Evolutionary conservation across 495 filamentous ascomycete species (phyloP).

Genomic region (Aspergillus saccharolyticus): DNA sequence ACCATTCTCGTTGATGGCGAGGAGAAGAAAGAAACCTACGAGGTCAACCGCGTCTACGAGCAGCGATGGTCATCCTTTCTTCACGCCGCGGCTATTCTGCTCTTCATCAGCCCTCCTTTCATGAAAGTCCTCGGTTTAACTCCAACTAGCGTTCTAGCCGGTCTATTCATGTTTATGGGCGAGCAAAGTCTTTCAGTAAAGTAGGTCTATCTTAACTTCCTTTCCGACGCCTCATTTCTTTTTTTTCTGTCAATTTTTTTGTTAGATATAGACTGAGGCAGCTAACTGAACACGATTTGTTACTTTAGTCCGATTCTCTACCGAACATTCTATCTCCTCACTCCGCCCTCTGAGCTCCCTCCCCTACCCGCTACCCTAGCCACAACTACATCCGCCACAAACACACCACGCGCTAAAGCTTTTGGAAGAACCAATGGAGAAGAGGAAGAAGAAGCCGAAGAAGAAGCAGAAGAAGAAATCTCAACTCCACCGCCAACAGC

Average conservation of each 20-base stretch:
- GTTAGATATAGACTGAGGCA: too few species aligned
- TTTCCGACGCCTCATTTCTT: too few species aligned
- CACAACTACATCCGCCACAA: conserved; percentile 25
- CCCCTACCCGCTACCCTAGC: conserved; percentile 33
- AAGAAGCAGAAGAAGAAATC: conserved; percentile 4
- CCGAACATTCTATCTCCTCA: conserved; percentile 59
- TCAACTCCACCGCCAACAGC: conserved; percentile 9
- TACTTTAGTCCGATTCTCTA: conserved; percentile 59
- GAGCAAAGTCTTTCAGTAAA: conserved; percentile 67
- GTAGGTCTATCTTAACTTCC: conserved; percentile 24
- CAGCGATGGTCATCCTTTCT: conserved; percentile 65
- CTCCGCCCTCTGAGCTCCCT: conserved; percentile 61
- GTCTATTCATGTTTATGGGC: conserved; percentile 69
- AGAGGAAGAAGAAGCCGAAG: background rate
- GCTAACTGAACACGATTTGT: too few species aligned
- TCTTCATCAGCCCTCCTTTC: conserved; percentile 61
- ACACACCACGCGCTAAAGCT: too few species aligned
- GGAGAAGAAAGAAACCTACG: conserved; percentile 35
- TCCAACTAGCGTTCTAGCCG: conserved; percentile 63
- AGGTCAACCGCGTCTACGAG: conserved; percentile 55
- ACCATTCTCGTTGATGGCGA: conserved; percentile 33
- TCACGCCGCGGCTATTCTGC: conserved; percentile 56
- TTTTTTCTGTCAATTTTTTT: too few species aligned
- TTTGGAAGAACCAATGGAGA: too few species aligned
- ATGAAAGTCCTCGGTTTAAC: conserved; percentile 66